These are phyloP conservation scores for Acanthamoeba quina DNA, from an alignment of 208 protist species.

Conservation along the genomic window DNA sequence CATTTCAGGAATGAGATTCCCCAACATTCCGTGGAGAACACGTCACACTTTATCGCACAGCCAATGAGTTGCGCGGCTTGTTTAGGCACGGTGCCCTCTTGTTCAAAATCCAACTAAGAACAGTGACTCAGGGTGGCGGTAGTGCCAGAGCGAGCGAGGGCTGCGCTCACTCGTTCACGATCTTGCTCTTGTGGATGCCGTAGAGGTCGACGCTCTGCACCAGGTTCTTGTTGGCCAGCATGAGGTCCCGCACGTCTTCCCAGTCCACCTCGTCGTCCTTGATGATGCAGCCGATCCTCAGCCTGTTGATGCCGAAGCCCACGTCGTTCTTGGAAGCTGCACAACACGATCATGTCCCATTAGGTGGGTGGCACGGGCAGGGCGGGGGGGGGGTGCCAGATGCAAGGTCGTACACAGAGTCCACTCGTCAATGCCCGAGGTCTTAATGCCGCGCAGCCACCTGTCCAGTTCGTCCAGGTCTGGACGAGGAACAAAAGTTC, in stretches of 20 bases:
- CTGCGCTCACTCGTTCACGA: conserved; percentile 13
- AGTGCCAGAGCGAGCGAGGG: not conserved
- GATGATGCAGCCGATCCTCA: conserved; percentile 66
- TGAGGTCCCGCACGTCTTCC: conserved; percentile 49
- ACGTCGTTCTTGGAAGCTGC: conserved; percentile 50
- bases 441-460: conserved; percentile 30
- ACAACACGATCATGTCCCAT: too few species aligned
- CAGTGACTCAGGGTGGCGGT: too few species aligned
- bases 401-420: conserved; percentile 29
- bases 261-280: conserved; percentile 68
- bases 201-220: conserved; percentile 70
- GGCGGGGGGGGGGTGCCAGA: not conserved
- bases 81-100: not conserved
- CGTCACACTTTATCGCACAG: not conserved
- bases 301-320: conserved; percentile 71
- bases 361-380: too few species aligned
- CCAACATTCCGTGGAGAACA: not conserved
- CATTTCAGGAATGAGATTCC: too few species aligned
- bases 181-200: conserved; percentile 62
- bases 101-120: too few species aligned
- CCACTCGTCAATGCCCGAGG: conserved; percentile 58
- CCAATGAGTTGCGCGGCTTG: not conserved
- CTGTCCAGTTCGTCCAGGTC: conserved; percentile 62
- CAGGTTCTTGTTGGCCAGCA: conserved; percentile 59
- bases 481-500: not conserved